Evolutionary conservation across 768 basidiomycete species (phyloP).

Genomic region (Pleurotus giganteus): DNA sequence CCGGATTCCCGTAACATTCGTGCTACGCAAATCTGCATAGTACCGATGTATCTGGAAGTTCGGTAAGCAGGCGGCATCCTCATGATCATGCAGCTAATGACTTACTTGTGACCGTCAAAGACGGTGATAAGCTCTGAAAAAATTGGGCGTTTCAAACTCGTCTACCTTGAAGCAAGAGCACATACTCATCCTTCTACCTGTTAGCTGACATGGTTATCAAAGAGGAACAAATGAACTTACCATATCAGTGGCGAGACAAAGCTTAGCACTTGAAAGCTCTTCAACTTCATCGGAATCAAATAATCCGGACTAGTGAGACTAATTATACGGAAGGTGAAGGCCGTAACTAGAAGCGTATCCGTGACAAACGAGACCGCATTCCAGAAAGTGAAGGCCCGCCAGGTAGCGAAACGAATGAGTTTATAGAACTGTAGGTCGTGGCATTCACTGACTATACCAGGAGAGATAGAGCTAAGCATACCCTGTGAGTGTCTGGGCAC

Average conservation of each 20-base stretch:
- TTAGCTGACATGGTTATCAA: not conserved
- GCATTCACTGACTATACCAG: not conserved
- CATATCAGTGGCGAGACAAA: constrained; percentile 88
- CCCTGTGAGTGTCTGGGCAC: constrained; percentile 52
- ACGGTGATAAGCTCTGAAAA: constrained; percentile 70
- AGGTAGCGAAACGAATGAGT: constrained; percentile 72
- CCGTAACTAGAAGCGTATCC: constrained; percentile 67
- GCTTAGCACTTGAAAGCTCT: constrained; percentile 87
- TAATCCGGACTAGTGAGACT: constrained; percentile 41
- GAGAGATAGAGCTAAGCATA: constrained; percentile 19
- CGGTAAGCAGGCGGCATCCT: constrained; percentile 3
- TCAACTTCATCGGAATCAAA: constrained; percentile 41
- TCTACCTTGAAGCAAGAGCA: constrained; percentile 12
- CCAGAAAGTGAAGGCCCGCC: constrained; percentile 85
- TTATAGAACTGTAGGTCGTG: constrained; percentile 53
- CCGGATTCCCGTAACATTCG: constrained; percentile 93
- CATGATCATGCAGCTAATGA: not conserved
- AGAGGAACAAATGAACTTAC: constrained; percentile 38
- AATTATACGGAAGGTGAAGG: constrained; percentile 70
- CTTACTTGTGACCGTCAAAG: constrained; percentile 79
- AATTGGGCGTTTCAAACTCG: not conserved
- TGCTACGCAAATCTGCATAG: constrained; percentile 90
- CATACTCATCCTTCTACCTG: constrained; percentile 73
- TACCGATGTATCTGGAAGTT: constrained; percentile 70
- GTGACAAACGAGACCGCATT: constrained; percentile 67